These are phyloP conservation scores for Pseudozyma flocculosa DNA, from an alignment of 1,284 basidiomycete species.

Conservation along the genomic window DNA sequence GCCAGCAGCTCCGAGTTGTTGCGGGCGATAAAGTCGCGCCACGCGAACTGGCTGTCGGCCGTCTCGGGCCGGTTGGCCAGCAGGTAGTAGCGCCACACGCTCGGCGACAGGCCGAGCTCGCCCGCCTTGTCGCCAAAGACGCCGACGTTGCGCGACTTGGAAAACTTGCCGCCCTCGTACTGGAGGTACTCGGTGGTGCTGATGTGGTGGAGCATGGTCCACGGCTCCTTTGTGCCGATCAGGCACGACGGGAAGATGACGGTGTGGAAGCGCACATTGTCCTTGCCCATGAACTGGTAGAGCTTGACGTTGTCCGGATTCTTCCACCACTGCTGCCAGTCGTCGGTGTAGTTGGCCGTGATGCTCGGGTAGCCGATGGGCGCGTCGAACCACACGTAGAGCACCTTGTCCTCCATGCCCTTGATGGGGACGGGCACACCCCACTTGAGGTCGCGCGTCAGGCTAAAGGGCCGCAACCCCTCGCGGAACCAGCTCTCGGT, in stretches of 20 bases:
- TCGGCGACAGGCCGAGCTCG: slow-evolving; percentile 86
- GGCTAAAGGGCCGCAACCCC: slow-evolving; percentile 82
- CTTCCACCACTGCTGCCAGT: slow-evolving; percentile 98
- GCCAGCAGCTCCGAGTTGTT: slow-evolving; percentile 94
- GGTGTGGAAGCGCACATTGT: slow-evolving; percentile 92
- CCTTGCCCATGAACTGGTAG: slow-evolving; percentile 89
- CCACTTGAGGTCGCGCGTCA: slow-evolving; percentile 94
- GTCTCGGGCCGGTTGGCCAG: slow-evolving; percentile 91
- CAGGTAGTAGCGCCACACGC: slow-evolving; percentile 97
- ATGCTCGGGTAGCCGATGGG: slow-evolving; percentile 97
- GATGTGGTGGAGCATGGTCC: slow-evolving; percentile 93
- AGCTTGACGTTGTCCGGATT: slow-evolving; percentile 86
- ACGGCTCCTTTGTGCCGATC: slow-evolving; percentile 82
- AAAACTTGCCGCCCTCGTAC: slow-evolving; percentile 99
- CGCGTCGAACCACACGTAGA: slow-evolving; percentile 95
- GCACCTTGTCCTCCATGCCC: slow-evolving; percentile 89
- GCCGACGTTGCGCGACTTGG: slow-evolving; percentile 92
- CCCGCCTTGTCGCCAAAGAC: slow-evolving; percentile 95
- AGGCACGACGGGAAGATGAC: slow-evolving; percentile 91
- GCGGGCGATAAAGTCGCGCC: slow-evolving; percentile 89
- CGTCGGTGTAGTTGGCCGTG: slow-evolving; percentile 88
- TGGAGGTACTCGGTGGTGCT: slow-evolving; percentile 97
- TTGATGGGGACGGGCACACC: slow-evolving; percentile 85
- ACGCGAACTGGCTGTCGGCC: slow-evolving; percentile 92
- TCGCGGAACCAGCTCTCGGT: slow-evolving; percentile 85